These are phyloP conservation scores for Stemphylium vesicarium DNA, from an alignment of 2,329 filamentous ascomycete genomes.

Conservation along the genomic window DNA sequence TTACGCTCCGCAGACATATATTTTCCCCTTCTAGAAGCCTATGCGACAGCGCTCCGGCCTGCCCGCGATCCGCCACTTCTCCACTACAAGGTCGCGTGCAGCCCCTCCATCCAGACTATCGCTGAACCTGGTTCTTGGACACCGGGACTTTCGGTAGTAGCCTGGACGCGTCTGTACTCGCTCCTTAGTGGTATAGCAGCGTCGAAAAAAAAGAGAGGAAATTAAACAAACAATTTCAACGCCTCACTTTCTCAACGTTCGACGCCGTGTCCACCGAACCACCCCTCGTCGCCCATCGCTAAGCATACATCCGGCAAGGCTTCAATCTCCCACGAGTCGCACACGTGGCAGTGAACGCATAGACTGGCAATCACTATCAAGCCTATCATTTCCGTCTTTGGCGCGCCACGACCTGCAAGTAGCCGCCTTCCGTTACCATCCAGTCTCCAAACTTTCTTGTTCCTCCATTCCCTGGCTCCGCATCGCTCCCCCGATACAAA, in stretches of 20 bases:
- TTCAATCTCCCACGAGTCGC: constrained; percentile 15
- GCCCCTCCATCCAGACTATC: constrained; percentile 13
- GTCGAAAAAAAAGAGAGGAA: too few species aligned
- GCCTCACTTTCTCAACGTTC: too few species aligned
- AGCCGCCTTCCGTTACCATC: constrained; percentile 26
- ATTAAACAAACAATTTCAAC: too few species aligned
- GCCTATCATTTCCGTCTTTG: constrained; percentile 3
- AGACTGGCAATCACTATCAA: constrained; percentile 5
- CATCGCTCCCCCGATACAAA: constrained; percentile 15
- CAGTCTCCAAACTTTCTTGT: constrained; percentile 26
- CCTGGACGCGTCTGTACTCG: neutral
- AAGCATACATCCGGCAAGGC: constrained; percentile 1
- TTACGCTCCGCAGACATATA: neutral
- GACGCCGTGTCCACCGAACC: too few species aligned
- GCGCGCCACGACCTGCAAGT: constrained; percentile 20
- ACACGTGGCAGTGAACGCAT: constrained; percentile 17
- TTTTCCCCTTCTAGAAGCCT: constrained; percentile 9
- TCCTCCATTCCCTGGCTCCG: constrained; percentile 22
- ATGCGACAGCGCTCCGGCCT: constrained; percentile 21
- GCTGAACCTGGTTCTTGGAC: constrained; percentile 21
- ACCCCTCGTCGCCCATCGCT: constrained; percentile 4
- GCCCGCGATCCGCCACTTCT: constrained; percentile 21
- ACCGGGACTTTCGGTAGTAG: neutral
- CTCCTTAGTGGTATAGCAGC: too few species aligned
- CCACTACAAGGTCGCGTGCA: constrained; percentile 18